Percentiles rank a stretch among this genome's conserved stretches.
Conservation (phyloP, 1,139 yeast species). For the Zygotorulaspora mrakii region DNA sequence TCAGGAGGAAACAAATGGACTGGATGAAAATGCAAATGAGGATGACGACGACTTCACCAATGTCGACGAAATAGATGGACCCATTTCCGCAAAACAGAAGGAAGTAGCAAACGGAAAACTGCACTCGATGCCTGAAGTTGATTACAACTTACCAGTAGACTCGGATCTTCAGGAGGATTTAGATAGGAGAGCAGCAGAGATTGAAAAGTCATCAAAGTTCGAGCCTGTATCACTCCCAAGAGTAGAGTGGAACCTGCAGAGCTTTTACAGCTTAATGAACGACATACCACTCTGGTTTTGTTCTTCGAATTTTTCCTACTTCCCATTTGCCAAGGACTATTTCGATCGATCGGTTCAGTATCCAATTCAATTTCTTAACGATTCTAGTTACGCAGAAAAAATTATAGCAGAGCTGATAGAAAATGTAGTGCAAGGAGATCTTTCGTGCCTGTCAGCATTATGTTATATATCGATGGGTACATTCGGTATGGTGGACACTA, state of each 20-base stretch:
- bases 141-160: conserved; percentile 39
- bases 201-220: conserved; percentile 25
- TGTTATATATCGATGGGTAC: conserved; percentile 31
- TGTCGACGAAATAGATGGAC: conserved; percentile 39
- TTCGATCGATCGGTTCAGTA: conserved; percentile 24
- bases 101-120: conserved; percentile 12
- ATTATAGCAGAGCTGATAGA: conserved; percentile 13
- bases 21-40: conserved; percentile 27
- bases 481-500: conserved; percentile 14
- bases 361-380: conserved; percentile 23
- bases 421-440: conserved; percentile 7
- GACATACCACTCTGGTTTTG: conserved; percentile 69
- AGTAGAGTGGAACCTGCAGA: conserved; percentile 48
- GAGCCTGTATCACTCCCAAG: conserved; percentile 37
- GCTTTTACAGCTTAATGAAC: conserved; percentile 40
- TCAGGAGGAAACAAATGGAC: conserved; percentile 16
- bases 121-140: conserved; percentile 20
- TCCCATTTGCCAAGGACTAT: conserved; percentile 19
- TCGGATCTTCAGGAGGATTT: conserved; percentile 37
- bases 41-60: conserved; percentile 36
- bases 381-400: conserved; percentile 20
- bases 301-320: conserved; percentile 43
- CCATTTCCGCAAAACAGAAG: conserved; percentile 24
- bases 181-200: conserved; percentile 38
- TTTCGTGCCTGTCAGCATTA: conserved; percentile 20